A percentile compares a stretch with the other conserved stretches of the same genome.
phyloP scores from a whole-genome alignment of 768 basidiomycete species.

The Mycena leptocephala region DNA sequence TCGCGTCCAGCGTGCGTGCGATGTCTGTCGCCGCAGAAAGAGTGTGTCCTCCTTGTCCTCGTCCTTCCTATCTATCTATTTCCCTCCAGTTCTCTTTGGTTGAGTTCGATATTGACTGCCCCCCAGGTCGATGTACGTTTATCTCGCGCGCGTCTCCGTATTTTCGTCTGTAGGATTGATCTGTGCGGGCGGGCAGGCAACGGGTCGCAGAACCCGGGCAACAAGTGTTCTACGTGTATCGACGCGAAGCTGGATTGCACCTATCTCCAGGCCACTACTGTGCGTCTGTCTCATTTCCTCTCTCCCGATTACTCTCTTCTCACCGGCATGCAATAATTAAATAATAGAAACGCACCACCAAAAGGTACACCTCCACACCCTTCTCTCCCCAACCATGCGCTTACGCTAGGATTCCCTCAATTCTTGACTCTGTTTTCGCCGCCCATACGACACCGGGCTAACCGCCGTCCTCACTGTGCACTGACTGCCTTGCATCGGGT shows the following conservation, averaged over 20 bases:
- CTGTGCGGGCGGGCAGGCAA: background rate
- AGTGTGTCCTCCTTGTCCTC: background rate
- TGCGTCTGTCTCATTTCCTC: background rate
- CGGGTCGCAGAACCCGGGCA: background rate
- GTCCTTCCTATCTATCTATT: background rate
- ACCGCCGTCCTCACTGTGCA: background rate
- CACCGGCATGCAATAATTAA: background rate
- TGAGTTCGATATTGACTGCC: background rate
- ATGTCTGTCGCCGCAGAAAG: background rate
- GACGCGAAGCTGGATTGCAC: too few species aligned
- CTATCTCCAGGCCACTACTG: background rate
- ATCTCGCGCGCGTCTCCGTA: background rate
- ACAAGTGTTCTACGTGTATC: too few species aligned
- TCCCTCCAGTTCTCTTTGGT: background rate
- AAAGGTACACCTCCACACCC: conserved; percentile 10
- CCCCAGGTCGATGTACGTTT: background rate
- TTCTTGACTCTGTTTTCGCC: too few species aligned
- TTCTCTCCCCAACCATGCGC: background rate
- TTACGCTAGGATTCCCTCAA: background rate
- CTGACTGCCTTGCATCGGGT: background rate
- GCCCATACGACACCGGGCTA: background rate
- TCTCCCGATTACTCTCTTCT: background rate
- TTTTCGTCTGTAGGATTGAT: background rate
- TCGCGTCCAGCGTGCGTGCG: background rate
- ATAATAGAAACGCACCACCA: conserved; percentile 14